These are phyloP conservation scores for Debaryomyces sp. DNA, from an alignment of 1,139 yeast species.

Conservation along the genomic window DNA sequence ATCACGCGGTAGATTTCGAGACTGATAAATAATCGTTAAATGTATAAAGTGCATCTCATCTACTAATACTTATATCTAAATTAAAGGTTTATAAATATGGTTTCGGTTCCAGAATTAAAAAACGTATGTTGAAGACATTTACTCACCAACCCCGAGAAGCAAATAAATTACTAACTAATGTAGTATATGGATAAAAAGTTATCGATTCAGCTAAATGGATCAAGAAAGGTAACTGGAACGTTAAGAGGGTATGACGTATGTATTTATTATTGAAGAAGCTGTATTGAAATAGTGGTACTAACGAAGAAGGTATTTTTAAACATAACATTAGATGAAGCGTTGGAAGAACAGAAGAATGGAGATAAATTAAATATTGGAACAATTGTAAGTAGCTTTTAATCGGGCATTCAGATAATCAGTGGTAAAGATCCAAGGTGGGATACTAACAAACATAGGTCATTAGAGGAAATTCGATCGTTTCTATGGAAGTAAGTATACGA, in stretches of 20 bases:
- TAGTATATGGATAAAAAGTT: slow-evolving; percentile 80
- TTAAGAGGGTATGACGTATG: slow-evolving; percentile 77
- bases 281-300: slow-evolving; percentile 16
- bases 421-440: neutral
- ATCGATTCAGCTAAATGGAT: slow-evolving; percentile 70
- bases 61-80: neutral
- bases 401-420: neutral
- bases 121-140: slow-evolving; percentile 33
- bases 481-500: slow-evolving; percentile 52
- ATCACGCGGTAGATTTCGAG: slow-evolving; percentile 5
- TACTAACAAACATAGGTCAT: slow-evolving; percentile 44
- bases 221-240: slow-evolving; percentile 71
- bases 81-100: slow-evolving; percentile 36
- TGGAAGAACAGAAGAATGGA: slow-evolving; percentile 58
- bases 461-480: slow-evolving; percentile 63
- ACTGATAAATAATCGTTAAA: neutral
- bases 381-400: slow-evolving; percentile 34
- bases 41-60: neutral
- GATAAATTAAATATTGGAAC: slow-evolving; percentile 59
- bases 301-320: slow-evolving; percentile 59
- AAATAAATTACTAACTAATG: slow-evolving; percentile 25
- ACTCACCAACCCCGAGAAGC: neutral
- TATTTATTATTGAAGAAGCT: slow-evolving; percentile 12
- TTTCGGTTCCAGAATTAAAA: slow-evolving; percentile 65
- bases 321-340: slow-evolving; percentile 72